phyloP scores from a whole-genome alignment of 192 early-diverging fungal genomes.

The Podila horticola region DNA sequence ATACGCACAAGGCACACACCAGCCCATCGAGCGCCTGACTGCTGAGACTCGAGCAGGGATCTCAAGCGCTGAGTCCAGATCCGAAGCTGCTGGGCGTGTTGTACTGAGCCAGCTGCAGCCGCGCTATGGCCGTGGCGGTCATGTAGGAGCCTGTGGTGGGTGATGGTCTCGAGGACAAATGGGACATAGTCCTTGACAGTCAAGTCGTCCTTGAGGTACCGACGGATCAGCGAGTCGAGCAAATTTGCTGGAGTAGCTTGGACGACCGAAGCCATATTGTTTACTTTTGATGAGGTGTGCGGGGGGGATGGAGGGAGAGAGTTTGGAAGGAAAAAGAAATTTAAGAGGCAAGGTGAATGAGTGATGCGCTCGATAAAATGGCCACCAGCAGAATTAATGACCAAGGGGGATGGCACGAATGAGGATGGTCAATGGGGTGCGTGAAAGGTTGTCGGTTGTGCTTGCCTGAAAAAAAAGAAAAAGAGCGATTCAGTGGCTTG shows the following conservation, averaged over 20 bases:
- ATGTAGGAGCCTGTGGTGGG: slow-evolving; percentile 50
- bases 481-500: too few relatives aligned
- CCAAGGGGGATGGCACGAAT: too few relatives aligned
- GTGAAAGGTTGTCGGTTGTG: too few relatives aligned
- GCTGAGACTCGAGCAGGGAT: slow-evolving; percentile 63
- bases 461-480: too few relatives aligned
- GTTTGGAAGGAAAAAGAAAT: too few relatives aligned
- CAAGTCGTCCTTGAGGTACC: slow-evolving; percentile 53
- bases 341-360: too few relatives aligned
- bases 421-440: too few relatives aligned
- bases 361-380: too few relatives aligned
- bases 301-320: too few relatives aligned
- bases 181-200: slow-evolving; percentile 51
- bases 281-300: too few relatives aligned
- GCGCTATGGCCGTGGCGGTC: slow-evolving; percentile 22
- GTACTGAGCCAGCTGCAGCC: slow-evolving; percentile 3
- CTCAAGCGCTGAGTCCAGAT: slow-evolving; percentile 66
- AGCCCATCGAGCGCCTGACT: slow-evolving; percentile 59
- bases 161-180: slow-evolving; percentile 61
- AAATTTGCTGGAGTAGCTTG: slow-evolving; percentile 44
- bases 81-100: slow-evolving; percentile 40
- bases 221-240: slow-evolving; percentile 45
- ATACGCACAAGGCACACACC: slow-evolving; percentile 58
- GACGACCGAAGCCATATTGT: slow-evolving; percentile 19
- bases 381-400: too few relatives aligned